phyloP scores from a whole-genome alignment of 345 rosid species.

The Eucalyptus albens region DNA sequence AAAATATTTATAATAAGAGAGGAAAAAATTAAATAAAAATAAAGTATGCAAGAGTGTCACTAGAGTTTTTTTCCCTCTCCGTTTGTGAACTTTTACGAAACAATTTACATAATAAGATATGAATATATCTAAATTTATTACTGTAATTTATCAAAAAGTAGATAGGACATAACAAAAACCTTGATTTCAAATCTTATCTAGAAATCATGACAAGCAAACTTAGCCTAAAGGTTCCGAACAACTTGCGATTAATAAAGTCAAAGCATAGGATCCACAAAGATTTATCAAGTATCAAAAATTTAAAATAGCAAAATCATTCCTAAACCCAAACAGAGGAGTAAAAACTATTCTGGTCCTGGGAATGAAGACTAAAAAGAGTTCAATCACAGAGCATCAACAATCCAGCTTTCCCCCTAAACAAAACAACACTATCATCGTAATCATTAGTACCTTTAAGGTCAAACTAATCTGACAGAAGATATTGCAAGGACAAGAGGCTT shows the following conservation, averaged over 20 bases:
- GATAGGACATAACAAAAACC: too few relatives aligned
- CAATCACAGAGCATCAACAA: not conserved
- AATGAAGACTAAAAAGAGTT: not conserved
- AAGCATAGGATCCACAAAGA: not conserved
- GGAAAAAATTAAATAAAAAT: too few relatives aligned
- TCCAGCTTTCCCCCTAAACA: not conserved
- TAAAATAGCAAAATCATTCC: not conserved
- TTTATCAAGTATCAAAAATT: not conserved
- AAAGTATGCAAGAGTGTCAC: too few relatives aligned
- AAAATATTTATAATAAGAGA: too few relatives aligned
- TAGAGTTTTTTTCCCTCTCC: too few relatives aligned
- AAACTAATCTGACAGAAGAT: not conserved
- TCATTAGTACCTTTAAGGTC: not conserved
- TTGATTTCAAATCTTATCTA: too few relatives aligned
- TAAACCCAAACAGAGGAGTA: not conserved
- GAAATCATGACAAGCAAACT: too few relatives aligned
- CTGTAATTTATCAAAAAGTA: too few relatives aligned
- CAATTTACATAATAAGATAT: too few relatives aligned
- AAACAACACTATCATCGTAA: not conserved
- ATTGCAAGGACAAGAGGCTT: not conserved
- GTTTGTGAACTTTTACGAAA: too few relatives aligned
- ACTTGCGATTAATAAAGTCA: not conserved
- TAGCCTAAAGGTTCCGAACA: not conserved
- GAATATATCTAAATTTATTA: too few relatives aligned
- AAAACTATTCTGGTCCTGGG: not conserved